phyloP scores from a whole-genome alignment of 2,329 filamentous ascomycete genomes.

The Dendrostoma leiphaemia region DNA sequence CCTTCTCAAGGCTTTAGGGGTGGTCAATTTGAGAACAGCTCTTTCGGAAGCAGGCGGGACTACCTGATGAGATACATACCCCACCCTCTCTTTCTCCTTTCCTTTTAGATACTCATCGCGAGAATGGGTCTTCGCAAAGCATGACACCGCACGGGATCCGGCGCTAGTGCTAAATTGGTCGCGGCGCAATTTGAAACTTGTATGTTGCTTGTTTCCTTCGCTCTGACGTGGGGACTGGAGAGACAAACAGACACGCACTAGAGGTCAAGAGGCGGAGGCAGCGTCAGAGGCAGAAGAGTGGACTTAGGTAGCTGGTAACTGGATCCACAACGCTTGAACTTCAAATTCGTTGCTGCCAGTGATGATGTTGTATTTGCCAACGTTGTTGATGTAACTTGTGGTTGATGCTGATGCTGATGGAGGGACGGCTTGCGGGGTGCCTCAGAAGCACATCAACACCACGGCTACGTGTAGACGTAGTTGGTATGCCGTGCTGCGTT shows the following conservation, averaged over 20 bases:
- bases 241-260: background rate
- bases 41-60: background rate
- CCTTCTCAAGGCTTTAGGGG: too few relatives aligned
- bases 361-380: too few relatives aligned
- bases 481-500: too few relatives aligned
- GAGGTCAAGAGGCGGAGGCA: too few relatives aligned
- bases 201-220: background rate
- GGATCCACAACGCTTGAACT: background rate
- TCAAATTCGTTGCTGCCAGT: background rate
- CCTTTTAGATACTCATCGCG: background rate
- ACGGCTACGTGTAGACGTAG: too few relatives aligned
- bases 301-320: background rate
- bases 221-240: background rate
- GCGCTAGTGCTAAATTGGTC: constrained; percentile 8
- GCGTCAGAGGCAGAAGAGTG: background rate
- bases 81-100: background rate
- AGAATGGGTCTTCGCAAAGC: background rate
- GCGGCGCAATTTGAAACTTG: background rate
- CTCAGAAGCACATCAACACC: too few relatives aligned
- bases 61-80: background rate
- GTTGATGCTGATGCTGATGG: too few relatives aligned
- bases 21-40: background rate
- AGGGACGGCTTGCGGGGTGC: too few relatives aligned
- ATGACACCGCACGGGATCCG: background rate
- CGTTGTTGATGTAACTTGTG: background rate